Base-by-base conservation (phyloP, 2,329 filamentous ascomycete species). In the Sodiomyces alkalinus region DNA sequence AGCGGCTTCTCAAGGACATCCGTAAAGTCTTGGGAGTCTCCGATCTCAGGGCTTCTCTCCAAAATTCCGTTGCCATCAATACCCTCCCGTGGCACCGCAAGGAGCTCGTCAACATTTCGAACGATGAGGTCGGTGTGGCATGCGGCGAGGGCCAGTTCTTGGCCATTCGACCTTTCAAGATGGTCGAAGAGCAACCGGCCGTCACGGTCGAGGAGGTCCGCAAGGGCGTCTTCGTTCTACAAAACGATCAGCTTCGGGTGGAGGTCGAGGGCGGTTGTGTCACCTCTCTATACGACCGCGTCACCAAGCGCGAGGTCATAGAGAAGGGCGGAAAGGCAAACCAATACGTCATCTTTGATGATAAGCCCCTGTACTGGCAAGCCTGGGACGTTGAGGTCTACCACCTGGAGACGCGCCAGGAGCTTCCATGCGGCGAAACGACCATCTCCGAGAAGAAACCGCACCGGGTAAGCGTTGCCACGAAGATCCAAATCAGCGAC, bases 301-400 rank as follows among this genome's bases (percentile, higher is more conserved):
- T 62, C 24, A 73, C 70, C 7, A 62, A 78, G 16, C 75, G 87
- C 28, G 85, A 98, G 49, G 55, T 92, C 13, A 68, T 98, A 27
- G 66, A 81, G 3, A 56, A 68, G 40, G 73, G 69, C 20, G 68
- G 69, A 15, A 86, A 86, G 49, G 86, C 79, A 15, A 93, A 92
- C 40, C 85, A 94, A 47, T 72, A 90, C 28, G 86, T 96, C 38
- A 74, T 96, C 15, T 96, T 92, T 44, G 90, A 98, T 46, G 90
- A 98, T 56, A 94, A 96, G 56, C 86, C 86, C 14, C 67, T 94
- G 15, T 93, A 92, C 59, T 96, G 85, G 86, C 82, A 94, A 55
- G 86, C 85, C 3, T 93, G 87, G 86, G 87, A 98, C 50, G 87
- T 96, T 5, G 90, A 98, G 53, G 86, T 96, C 17, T 98, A 78